Evolutionary conservation across 352 stramenopile species (phyloP), one percentile per base, ranked within the genome.

Genomic region (Hyphochytrium catenoides): DNA sequence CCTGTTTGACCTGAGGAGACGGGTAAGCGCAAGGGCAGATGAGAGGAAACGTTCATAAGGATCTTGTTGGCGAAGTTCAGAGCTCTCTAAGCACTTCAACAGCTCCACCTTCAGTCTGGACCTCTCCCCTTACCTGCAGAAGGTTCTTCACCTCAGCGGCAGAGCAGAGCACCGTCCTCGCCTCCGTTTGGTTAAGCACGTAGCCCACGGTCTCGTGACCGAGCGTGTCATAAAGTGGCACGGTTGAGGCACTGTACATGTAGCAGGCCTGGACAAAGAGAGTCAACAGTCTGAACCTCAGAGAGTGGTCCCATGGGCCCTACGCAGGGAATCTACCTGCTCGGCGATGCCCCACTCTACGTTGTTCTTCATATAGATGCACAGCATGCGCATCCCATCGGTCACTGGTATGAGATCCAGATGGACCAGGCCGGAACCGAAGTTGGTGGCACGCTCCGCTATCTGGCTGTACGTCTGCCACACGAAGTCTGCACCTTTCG

Each of bases 291-390:
- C n/a, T n/a, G n/a, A n/a, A n/a, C n/a, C n/a, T n/a, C n/a, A n/a
- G n/a, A 92, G 25, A 90, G 57, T 7, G 73, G 70, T 24, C 78
- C 74, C 2, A 72, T 77, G 0, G 60, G 46, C 21, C 70, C 59
- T 24, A 53, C 52, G 31, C 81, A 40, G 30, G 42, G 84, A 86
- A 12, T 58, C 55, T 2, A 64, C 74, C 44, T 93, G 79, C 43
- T 96, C 86, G 0, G 57, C 62, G 21, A 97, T 50, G 8, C 91
- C 54, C 79, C 86, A 96, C 44, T 97, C 85, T 26, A 87, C 68
- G 9, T 65, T 88, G 50, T 97, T 97, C 49, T 83, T 91, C 59
- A 91, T 90, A 56, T 94, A 97, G 33, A 97, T 66, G 19, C 62
- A 82, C 12, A 95, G 34, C 43, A 89, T 74, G 21, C 54, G 53